These are phyloP conservation scores for Marvania coccoides DNA, from an alignment of 139 green algal species.

Conservation along the genomic window DNA sequence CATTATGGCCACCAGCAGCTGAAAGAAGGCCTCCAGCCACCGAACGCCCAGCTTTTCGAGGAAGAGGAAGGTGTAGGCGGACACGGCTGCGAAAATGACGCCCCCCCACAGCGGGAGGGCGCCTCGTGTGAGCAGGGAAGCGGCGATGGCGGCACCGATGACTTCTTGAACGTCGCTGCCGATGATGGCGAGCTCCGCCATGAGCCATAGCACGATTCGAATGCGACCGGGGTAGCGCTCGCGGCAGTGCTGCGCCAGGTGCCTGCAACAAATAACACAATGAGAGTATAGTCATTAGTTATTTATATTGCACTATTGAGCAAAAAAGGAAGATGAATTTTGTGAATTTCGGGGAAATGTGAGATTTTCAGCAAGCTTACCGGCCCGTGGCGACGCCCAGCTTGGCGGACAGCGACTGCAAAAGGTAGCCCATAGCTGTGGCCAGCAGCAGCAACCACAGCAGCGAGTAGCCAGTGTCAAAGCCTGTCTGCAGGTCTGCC, in stretches of 20 bases:
- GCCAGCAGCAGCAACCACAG: conserved; percentile 30
- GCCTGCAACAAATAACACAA: no score
- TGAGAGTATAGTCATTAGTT: no score
- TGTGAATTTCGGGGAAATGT: no score
- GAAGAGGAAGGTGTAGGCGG: conserved; percentile 32
- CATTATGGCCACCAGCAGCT: conserved; percentile 17
- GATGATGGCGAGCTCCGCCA: conserved; percentile 84
- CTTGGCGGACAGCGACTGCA: conserved; percentile 26
- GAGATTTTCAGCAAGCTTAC: no score
- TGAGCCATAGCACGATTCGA: conserved; percentile 64
- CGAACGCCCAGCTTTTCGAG: conserved; percentile 29
- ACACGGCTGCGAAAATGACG: conserved; percentile 8
- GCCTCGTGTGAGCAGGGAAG: conserved; percentile 62
- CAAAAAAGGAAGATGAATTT: no score
- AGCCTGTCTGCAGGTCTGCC: conserved; percentile 36
- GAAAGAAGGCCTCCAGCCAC: conserved; percentile 29
- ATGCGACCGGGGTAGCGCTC: conserved; percentile 27
- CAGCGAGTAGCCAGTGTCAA: conserved; percentile 28
- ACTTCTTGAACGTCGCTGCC: conserved; percentile 73
- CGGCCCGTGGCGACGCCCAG: conserved; percentile 30
- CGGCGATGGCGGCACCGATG: conserved; percentile 70
- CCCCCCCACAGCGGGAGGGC: conserved; percentile 56
- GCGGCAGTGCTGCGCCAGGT: conserved; percentile 32
- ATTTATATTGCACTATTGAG: no score
- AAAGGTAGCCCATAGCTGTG: conserved; percentile 13